A percentile compares a stretch with the other conserved stretches of the same genome.
Evolutionary conservation across 1,284 basidiomycete species (phyloP).

Genomic region (Microbotryum violaceum): DNA sequence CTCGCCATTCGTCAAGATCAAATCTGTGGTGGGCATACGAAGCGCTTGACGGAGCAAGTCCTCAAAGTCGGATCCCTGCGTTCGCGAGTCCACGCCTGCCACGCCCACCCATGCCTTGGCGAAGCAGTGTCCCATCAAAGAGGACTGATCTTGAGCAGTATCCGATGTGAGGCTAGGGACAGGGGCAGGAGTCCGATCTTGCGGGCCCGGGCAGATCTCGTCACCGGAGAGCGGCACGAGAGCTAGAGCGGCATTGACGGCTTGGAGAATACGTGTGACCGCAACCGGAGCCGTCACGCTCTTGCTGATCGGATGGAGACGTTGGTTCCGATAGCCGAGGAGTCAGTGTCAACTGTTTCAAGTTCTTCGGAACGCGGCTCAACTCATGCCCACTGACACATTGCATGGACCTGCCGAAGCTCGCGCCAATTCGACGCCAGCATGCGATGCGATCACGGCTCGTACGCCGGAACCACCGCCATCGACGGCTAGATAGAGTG

Average conservation of each 20-base stretch:
- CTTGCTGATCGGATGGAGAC: constrained; percentile 8
- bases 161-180: no score
- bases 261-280: constrained; percentile 11
- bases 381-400: constrained; percentile 11
- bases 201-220: neutral
- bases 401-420: constrained; percentile 22
- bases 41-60: constrained; percentile 12
- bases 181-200: no score
- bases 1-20: constrained; percentile 19
- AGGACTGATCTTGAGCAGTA: neutral
- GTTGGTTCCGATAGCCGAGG: no score
- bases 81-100: constrained; percentile 14
- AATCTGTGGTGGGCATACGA: constrained; percentile 6
- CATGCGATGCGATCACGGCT: constrained; percentile 4
- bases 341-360: neutral
- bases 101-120: constrained; percentile 24
- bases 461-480: constrained; percentile 23
- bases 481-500: constrained; percentile 23
- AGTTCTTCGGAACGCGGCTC: neutral
- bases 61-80: constrained; percentile 10
- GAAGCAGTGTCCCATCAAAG: constrained; percentile 7
- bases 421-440: neutral
- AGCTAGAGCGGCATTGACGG: constrained; percentile 7
- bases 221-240: neutral
- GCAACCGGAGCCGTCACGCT: constrained; percentile 12